Base-by-base conservation (phyloP, 2,329 filamentous ascomycete genomes). In the Xylariaceae sp. region DNA sequence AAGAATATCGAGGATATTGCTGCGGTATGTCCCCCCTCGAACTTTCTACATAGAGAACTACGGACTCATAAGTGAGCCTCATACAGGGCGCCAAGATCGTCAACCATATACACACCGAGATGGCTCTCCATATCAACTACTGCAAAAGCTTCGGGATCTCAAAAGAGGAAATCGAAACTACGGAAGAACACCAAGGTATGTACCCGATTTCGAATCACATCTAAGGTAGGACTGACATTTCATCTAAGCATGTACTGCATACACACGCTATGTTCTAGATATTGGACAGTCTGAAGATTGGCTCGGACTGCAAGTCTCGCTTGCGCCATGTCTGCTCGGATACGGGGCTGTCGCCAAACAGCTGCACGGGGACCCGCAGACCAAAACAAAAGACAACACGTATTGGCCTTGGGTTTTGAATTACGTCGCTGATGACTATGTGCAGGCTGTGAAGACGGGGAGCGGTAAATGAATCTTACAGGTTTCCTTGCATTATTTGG, bases 331-430 rank as follows among this genome's bases (percentile, higher is more conserved):
- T 65, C 75, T 96, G 31, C 78, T 96, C n/a, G 92, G 92, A 39
- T 96, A 97, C 66, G 86, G 86, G 10, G 81, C 82, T 48, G 88
- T 95, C 52, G 92, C 89, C 6, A 77, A 78, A 60, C 80, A 89
- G 60, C 75, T 96, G 3, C 76, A 83, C 59, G 74, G 74, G 12
- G 83, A 87, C 53, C 71, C 77, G 43, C 74, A 72, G n/a, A 86
- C 83, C 43, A 74, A 74, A 53, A 75, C 76, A 36, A 75, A 86
- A 11, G 81, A 75, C 0, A 95, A 92, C 65, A 75, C 71, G 15
- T 97, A 95, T 71, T 94, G 87, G 86, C 80, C 83, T 41, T 97
- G 92, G 92, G 89, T 97, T 57, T 77, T 91, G 64, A 95, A 89
- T 62, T 97, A 96, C 64, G 81, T 87, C 14, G 87, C 85, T 2